These are phyloP conservation scores for Aspergillus sp. DNA, from an alignment of 2,329 filamentous ascomycete species.

Conservation along the genomic window DNA sequence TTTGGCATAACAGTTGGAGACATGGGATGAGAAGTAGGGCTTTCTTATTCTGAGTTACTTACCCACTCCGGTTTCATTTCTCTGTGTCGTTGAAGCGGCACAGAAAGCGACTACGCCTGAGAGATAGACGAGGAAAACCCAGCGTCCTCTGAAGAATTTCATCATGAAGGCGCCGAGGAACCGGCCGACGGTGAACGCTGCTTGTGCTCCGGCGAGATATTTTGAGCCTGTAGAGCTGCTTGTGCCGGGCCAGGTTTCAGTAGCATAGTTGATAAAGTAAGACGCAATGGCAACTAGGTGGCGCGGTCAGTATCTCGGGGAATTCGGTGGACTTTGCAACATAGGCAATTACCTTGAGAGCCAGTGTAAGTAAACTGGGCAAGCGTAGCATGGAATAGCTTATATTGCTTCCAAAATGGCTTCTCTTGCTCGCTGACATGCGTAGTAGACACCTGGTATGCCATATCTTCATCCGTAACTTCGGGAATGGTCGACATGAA, in stretches of 20 bases:
- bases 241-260: conserved; percentile 58
- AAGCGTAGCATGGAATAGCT: conserved; percentile 71
- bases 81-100: conserved; percentile 50
- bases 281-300: conserved; percentile 46
- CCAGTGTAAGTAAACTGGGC: conserved; percentile 81
- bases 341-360: conserved; percentile 57
- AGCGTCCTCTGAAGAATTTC: conserved; percentile 66
- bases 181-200: conserved; percentile 69
- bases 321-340: background rate
- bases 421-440: conserved; percentile 57
- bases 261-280: conserved; percentile 75
- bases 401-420: conserved; percentile 69
- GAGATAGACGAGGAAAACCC: conserved; percentile 69
- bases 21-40: too few species aligned
- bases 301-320: conserved; percentile 11
- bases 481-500: conserved; percentile 68
- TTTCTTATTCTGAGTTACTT: background rate
- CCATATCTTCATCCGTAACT: conserved; percentile 70
- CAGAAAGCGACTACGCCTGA: conserved; percentile 62
- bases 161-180: conserved; percentile 68
- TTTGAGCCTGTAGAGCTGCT: conserved; percentile 59
- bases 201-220: conserved; percentile 73
- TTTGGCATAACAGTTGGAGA: too few species aligned
- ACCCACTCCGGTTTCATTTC: conserved; percentile 49
- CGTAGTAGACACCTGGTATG: conserved; percentile 57